These are phyloP conservation scores for Toxoplasma gondii DNA, from an alignment of 169 alveolate genomes.

Conservation along the genomic window DNA sequence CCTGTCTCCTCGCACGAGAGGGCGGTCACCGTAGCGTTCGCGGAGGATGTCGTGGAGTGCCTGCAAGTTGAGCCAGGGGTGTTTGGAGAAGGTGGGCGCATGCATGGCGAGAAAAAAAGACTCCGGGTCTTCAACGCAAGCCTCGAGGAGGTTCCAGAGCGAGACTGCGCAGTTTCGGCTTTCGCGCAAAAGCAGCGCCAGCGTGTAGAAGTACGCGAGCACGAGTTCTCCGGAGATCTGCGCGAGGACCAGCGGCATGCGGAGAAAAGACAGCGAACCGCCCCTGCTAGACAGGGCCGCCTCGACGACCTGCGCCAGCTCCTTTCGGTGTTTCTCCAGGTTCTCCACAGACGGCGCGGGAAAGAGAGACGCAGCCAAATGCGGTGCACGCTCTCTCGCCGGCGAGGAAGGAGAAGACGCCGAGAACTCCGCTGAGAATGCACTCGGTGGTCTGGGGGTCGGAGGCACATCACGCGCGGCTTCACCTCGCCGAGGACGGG, in stretches of 20 bases:
- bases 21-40: not conserved
- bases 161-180: not conserved
- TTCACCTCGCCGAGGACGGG: not conserved
- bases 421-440: not conserved
- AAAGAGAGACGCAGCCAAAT: not conserved
- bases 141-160: not conserved
- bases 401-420: not conserved
- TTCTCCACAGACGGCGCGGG: not conserved
- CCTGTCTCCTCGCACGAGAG: not conserved
- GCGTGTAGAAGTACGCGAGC: not conserved
- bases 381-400: not conserved
- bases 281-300: not conserved
- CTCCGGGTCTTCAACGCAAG: not conserved
- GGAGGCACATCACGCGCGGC: not conserved
- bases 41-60: not conserved
- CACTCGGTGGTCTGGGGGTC: not conserved
- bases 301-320: not conserved
- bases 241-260: not conserved
- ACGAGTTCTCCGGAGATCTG: not conserved
- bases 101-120: not conserved
- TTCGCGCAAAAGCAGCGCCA: not conserved
- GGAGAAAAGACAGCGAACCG: not conserved
- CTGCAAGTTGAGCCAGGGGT: conserved; percentile 13
- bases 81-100: not conserved
- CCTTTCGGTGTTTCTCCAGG: not conserved